Percentiles rank a stretch among this genome's conserved stretches.
Conservation (phyloP, 2,329 filamentous ascomycete species). For the Alternaria rosae region DNA sequence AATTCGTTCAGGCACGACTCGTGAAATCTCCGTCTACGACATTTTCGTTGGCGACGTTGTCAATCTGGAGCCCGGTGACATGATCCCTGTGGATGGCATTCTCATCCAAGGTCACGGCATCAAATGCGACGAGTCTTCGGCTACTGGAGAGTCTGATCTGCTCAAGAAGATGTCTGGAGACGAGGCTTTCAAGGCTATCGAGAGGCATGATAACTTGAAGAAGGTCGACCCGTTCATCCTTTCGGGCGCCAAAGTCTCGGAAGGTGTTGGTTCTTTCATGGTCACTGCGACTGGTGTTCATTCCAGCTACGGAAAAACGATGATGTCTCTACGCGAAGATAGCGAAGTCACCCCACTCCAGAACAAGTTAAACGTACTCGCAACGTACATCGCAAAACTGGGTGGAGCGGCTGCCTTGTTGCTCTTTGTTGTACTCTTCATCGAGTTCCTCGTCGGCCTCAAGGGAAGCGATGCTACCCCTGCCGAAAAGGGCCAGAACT, state of each 20-base stretch:
- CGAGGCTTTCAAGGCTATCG: conserved; percentile 71
- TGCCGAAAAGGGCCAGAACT: conserved; percentile 77
- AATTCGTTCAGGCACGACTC: conserved; percentile 74
- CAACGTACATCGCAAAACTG: conserved; percentile 80
- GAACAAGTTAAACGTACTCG: conserved; percentile 77
- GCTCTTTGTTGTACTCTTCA: conserved; percentile 84
- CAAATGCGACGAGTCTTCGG: conserved; percentile 76
- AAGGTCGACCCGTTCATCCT: conserved; percentile 87
- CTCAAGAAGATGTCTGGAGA: conserved; percentile 72
- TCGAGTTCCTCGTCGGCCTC: conserved; percentile 80
- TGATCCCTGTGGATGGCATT: conserved; percentile 74
- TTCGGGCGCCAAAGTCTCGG: conserved; percentile 80
- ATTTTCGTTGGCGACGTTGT: conserved; percentile 75
- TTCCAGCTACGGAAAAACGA: conserved; percentile 77
- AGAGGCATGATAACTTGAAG: conserved; percentile 66
- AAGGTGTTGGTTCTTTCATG: conserved; percentile 77
- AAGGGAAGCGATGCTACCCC: conserved; percentile 62
- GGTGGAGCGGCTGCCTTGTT: conserved; percentile 79
- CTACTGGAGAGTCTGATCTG: conserved; percentile 76
- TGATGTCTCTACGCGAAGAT: conserved; percentile 80
- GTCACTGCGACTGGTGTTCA: conserved; percentile 78
- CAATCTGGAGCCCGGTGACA: conserved; percentile 73
- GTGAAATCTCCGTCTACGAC: conserved; percentile 70
- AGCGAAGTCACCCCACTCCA: conserved; percentile 81
- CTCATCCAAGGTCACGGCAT: conserved; percentile 71